Evolutionary conservation across 2,329 filamentous ascomycete genomes (phyloP).

Genomic region (Fusarium guadeloupense): DNA sequence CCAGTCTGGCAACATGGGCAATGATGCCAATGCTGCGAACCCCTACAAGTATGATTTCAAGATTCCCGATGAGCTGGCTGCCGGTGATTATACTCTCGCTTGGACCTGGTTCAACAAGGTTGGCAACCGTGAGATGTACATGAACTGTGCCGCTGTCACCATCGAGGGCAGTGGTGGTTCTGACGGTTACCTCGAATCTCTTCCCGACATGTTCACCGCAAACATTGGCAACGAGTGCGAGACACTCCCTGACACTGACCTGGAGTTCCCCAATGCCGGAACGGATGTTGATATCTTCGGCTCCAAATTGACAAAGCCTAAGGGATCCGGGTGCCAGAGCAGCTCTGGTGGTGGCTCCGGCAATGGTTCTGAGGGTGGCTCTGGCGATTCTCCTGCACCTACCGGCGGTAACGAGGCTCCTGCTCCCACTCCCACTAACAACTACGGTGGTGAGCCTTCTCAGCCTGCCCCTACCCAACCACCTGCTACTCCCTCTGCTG

Average conservation of each 20-base stretch:
- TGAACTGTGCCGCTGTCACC: conserved; percentile 87
- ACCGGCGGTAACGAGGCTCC: conserved; percentile 50
- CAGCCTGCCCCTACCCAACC: conserved; percentile 4
- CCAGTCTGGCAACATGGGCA: conserved; percentile 65
- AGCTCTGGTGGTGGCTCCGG: neutral
- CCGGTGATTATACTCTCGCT: conserved; percentile 81
- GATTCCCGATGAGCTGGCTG: conserved; percentile 75
- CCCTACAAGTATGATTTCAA: conserved; percentile 73
- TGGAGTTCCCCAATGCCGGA: conserved; percentile 71
- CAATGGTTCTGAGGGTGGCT: too few species aligned
- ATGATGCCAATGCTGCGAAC: conserved; percentile 53
- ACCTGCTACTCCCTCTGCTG: neutral
- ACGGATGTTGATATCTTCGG: conserved; percentile 60
- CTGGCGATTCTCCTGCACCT: conserved; percentile 53
- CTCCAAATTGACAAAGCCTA: conserved; percentile 20
- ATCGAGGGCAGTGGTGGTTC: conserved; percentile 65
- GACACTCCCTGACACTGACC: conserved; percentile 60
- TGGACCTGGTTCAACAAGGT: conserved; percentile 97
- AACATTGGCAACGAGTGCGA: conserved; percentile 68
- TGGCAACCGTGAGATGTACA: conserved; percentile 96
- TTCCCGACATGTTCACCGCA: conserved; percentile 77
- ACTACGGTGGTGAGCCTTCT: neutral
- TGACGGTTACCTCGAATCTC: conserved; percentile 63
- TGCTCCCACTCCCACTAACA: conserved; percentile 12
- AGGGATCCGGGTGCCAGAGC: neutral